Base-by-base conservation (phyloP, 345 rosid species). In the Salix koriyanagi region DNA sequence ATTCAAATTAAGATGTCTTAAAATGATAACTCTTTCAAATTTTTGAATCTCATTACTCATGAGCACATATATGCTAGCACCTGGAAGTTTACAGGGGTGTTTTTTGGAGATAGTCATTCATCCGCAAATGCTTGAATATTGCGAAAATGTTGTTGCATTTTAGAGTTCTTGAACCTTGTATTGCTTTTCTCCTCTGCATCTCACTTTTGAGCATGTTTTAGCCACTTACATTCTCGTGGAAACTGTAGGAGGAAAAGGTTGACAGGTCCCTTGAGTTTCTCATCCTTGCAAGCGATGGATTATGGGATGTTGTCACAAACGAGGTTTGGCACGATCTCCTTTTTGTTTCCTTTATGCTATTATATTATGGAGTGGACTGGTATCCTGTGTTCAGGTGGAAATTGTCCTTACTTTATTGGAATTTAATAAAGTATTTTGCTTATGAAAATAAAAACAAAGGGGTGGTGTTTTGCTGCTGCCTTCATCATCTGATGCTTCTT, bases 201-300 rank as follows among this genome's bases (percentile, higher is more conserved):
- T 46, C 14, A 5, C 9, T 16, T 69, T 75, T 66, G 18, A 7
- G 23, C n/a, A 28, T 16, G 44, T 14, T 58, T 73, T 71, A 61
- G 23, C 52, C 64, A 52, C 61, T 75, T 60, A 74, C 46, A 42
- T 75, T 66, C n/a, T 36, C 19, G 4, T 70, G 52, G 70, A 84
- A 74, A 65, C 83, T 86, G 86, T 90, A 96, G 99, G 99, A 96
- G 87, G 98, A 89, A 79, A 89, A 89, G 72, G 80, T 96, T 34
- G 98, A 96, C 85, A 87, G 89, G 89, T 88, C 98, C 34, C 98
- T 94, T 1, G 99, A 96, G 86, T 96, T 96, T 83, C 99, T 96
- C 75, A 94, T 96, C 75, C 98, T 96, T 83, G 99, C 99, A 16
- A 96, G 99, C 80, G 99, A 96, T 87, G 99, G 99, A 77, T 84